Conservation (phyloP, 2,329 filamentous ascomycete genomes). For the Neophaeococcomyces aloes region DNA sequence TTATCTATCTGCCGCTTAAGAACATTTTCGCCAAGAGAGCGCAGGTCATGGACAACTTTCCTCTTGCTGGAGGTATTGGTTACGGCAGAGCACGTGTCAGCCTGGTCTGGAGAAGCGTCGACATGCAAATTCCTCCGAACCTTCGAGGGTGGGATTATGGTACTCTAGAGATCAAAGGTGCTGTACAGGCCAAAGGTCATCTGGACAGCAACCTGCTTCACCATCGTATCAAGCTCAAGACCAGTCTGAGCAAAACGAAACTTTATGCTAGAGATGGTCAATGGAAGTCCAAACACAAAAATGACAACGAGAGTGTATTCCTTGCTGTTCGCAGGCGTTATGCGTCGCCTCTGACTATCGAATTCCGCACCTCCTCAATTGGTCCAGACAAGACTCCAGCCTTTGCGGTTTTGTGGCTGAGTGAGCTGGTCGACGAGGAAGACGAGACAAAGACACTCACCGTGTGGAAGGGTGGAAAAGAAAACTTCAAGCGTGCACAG, state of each 20-base stretch:
- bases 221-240: constrained; percentile 50
- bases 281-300: constrained; percentile 19
- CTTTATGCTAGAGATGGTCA: constrained; percentile 52
- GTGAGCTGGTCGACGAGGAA: constrained; percentile 59
- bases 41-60: constrained; percentile 56
- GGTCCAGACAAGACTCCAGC: constrained; percentile 23
- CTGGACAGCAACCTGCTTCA: constrained; percentile 37
- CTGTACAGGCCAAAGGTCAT: constrained; percentile 33
- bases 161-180: constrained; percentile 53
- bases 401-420: constrained; percentile 27
- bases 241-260: constrained; percentile 50
- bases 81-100: constrained; percentile 59
- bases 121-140: constrained; percentile 49
- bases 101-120: constrained; percentile 61
- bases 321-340: constrained; percentile 25
- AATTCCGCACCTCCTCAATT: constrained; percentile 23
- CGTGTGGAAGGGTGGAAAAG: constrained; percentile 54
- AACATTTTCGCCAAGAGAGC: constrained; percentile 53
- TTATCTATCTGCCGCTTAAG: constrained; percentile 56
- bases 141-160: constrained; percentile 62
- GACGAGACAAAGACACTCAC: constrained; percentile 47
- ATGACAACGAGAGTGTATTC: constrained; percentile 13
- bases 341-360: constrained; percentile 22
- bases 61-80: constrained; percentile 61
- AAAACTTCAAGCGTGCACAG: constrained; percentile 31